phyloP scores from a whole-genome alignment of 148 eudicot species.

The Suaeda aralocaspica region DNA sequence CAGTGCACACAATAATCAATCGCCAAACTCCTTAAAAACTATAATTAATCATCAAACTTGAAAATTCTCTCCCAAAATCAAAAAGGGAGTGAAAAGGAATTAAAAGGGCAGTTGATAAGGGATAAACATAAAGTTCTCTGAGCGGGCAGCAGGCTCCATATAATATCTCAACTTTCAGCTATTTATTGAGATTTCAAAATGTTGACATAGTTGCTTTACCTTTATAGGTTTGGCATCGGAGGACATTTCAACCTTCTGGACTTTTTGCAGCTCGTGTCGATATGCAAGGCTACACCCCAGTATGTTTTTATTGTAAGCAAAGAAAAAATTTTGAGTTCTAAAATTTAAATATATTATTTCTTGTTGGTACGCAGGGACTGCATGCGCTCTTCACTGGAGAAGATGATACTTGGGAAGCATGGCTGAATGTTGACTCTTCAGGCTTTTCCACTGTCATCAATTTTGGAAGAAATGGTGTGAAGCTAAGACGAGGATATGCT shows the following conservation, averaged over 20 bases:
- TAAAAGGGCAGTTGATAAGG: neutral
- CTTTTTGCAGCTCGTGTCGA: conserved; percentile 97
- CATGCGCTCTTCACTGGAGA: conserved; percentile 95
- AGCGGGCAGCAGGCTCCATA: too few relatives aligned
- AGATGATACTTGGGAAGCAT: conserved; percentile 98
- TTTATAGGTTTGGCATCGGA: conserved; percentile 89
- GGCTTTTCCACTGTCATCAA: conserved; percentile 60
- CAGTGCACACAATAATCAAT: neutral
- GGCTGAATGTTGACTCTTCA: conserved; percentile 81
- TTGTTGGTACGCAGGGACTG: conserved; percentile 55
- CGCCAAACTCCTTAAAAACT: too few relatives aligned
- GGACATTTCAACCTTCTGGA: conserved; percentile 94
- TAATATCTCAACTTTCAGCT: too few relatives aligned
- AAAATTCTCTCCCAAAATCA: neutral
- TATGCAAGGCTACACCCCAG: conserved; percentile 84
- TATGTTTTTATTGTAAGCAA: conserved; percentile 32
- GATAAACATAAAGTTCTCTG: neutral
- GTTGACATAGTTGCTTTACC: conserved; percentile 13
- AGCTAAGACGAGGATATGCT: conserved; percentile 91
- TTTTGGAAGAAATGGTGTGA: conserved; percentile 66
- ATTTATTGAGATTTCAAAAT: neutral
- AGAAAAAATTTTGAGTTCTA: conserved; percentile 3
- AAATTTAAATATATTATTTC: conserved; percentile 3
- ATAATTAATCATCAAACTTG: too few relatives aligned
- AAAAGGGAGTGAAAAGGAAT: neutral